phyloP scores from a whole-genome alignment of 1,284 basidiomycete genomes.

The Gymnopus androsaceus region DNA sequence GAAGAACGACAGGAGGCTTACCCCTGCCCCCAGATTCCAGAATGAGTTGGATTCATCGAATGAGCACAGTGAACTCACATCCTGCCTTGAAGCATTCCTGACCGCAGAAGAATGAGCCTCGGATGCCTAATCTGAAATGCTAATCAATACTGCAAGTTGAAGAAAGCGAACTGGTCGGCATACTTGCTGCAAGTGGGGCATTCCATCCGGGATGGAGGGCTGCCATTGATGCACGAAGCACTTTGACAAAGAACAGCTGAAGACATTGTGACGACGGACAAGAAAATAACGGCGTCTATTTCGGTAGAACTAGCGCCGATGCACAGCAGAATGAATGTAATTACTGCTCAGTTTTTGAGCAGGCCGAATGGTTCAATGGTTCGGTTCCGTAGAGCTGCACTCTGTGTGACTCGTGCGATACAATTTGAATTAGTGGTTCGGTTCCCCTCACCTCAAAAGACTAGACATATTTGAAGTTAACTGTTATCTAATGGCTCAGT shows the following conservation, averaged over 20 bases:
- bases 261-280: slow-evolving; percentile 28
- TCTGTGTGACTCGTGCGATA: no score
- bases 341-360: no score
- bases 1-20: background rate
- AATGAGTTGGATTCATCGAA: slow-evolving; percentile 1
- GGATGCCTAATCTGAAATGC: slow-evolving; percentile 66
- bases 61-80: slow-evolving; percentile 52
- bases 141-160: slow-evolving; percentile 13
- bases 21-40: background rate
- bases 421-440: no score
- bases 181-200: slow-evolving; percentile 85
- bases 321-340: background rate
- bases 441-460: no score
- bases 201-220: slow-evolving; percentile 75
- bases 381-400: no score
- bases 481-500: no score
- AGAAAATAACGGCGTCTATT: no score
- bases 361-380: no score
- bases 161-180: slow-evolving; percentile 29
- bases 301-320: background rate
- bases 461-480: no score
- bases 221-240: slow-evolving; percentile 67
- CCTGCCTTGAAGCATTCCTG: slow-evolving; percentile 86
- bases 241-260: slow-evolving; percentile 63
- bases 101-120: slow-evolving; percentile 81